phyloP scores from a whole-genome alignment of 305 asterid species.

The Fraxinus latifolia region DNA sequence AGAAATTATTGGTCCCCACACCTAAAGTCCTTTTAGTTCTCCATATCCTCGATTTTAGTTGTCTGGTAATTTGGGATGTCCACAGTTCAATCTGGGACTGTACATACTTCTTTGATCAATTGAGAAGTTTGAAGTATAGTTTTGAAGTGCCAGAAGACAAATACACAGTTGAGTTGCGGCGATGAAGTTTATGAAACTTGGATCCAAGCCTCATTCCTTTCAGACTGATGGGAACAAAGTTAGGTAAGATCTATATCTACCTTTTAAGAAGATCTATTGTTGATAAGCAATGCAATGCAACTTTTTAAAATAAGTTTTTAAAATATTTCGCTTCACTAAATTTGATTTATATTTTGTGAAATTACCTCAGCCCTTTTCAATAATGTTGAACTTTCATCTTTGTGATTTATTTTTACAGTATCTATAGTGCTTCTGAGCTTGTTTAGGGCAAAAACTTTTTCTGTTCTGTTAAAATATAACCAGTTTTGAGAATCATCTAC shows the following conservation, averaged over 20 bases:
- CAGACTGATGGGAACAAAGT: constrained; percentile 69
- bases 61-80: constrained; percentile 50
- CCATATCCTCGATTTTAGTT: constrained; percentile 51
- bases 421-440: neutral
- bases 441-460: neutral
- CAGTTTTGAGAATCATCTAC: neutral
- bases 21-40: constrained; percentile 27
- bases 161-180: constrained; percentile 41
- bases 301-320: neutral
- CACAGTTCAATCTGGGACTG: constrained; percentile 27
- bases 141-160: constrained; percentile 23
- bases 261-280: neutral
- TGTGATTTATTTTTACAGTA: neutral
- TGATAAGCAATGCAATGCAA: neutral
- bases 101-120: constrained; percentile 35
- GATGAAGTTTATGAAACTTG: constrained; percentile 99
- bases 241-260: constrained; percentile 58
- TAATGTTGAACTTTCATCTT: constrained; percentile 1
- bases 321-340: constrained; percentile 5
- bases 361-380: neutral
- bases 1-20: constrained; percentile 72
- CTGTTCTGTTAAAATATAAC: neutral
- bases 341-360: neutral
- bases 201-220: constrained; percentile 88
- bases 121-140: constrained; percentile 34